Evolutionary conservation across 2,329 filamentous ascomycete genomes (phyloP).

Genomic region (Thermoascus crustaceus): DNA sequence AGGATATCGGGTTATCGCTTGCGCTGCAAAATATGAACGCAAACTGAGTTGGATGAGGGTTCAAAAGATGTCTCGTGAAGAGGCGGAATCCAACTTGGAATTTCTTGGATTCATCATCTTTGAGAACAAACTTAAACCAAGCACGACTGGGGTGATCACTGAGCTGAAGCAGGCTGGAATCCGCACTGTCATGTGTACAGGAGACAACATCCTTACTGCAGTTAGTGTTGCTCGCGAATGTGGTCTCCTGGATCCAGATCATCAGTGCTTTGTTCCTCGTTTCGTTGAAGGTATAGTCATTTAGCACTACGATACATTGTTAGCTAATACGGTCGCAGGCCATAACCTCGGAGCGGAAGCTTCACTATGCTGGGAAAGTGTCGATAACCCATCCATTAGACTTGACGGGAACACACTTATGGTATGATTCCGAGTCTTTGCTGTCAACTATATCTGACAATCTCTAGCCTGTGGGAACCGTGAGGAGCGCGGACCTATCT

Average conservation of each 20-base stretch:
- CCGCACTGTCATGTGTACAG: constrained; percentile 89
- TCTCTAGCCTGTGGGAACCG: constrained; percentile 60
- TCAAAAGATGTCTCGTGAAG: constrained; percentile 81
- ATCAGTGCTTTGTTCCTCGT: constrained; percentile 87
- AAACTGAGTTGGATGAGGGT: constrained; percentile 90
- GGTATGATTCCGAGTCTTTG: constrained; percentile 32
- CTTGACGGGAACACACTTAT: constrained; percentile 72
- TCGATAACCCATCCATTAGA: constrained; percentile 73
- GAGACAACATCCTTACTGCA: constrained; percentile 94
- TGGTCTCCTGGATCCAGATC: constrained; percentile 66
- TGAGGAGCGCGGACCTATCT: constrained; percentile 67
- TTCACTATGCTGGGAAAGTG: constrained; percentile 79
- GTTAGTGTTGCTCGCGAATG: constrained; percentile 93
- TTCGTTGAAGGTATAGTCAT: constrained; percentile 59
- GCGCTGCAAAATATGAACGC: constrained; percentile 77
- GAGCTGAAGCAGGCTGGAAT: constrained; percentile 80
- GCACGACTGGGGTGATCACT: constrained; percentile 68
- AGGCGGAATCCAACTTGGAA: constrained; percentile 74
- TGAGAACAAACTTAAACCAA: constrained; percentile 94
- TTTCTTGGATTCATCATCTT: constrained; percentile 98
- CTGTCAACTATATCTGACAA: constrained; percentile 9
- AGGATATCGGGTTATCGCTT: constrained; percentile 93
- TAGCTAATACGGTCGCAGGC: constrained; percentile 37
- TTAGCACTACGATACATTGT: not conserved
- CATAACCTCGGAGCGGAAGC: constrained; percentile 65